Base-by-base conservation (phyloP, 139 green algal species). In the Coelastrella sp. region DNA sequence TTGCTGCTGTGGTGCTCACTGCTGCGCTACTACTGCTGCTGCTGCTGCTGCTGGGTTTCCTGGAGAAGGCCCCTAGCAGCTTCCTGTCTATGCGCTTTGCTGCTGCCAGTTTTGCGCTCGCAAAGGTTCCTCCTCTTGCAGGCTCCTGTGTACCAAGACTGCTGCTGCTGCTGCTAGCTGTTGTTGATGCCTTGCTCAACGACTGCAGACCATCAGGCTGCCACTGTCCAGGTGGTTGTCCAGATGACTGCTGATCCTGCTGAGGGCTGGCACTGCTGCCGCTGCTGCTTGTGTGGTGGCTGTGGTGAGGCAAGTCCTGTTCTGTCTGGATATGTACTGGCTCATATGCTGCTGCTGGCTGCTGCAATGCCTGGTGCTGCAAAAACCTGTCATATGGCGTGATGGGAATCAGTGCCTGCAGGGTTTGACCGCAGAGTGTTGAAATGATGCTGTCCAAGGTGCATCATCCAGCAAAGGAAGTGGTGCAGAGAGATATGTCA, bases 371-470 rank as follows among this genome's bases (percentile, higher is more conserved):
- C 27, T 81, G 35, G 19, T 72, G 84, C 49, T 79, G 82, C 25
- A 87, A 6, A 19, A n/a, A 65, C 15, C 12, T 66, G 56, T 88
- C 84, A 68, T 88, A 88, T n/a, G 84, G 84, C 8, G 68, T 81
- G 20, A 58, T 49, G n/a, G 49, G 49, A 7, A 81, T n/a, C 24
- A 81, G 49, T 11, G 11, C 84, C 84, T 88, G 84, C 84, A 87
- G 56, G 25, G 15, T 65, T 1, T 8, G 17, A 81, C 11, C 20
- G 35, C 35, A 88, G 7, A 72, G 7, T 4, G 7, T 49, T 49
- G 35, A 49, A 49, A 49, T 49, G 35, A 49, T 49, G 35, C 35
- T 49, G 35, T 49, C 35, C 35, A 49, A 49, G 35, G 35, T 1
- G 35, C 35, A 49, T 49, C 35, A 5, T 49, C 35, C 35, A 49